phyloP scores from a whole-genome alignment of 176 grass and related monocot species.

The Dactylis glomerata region DNA sequence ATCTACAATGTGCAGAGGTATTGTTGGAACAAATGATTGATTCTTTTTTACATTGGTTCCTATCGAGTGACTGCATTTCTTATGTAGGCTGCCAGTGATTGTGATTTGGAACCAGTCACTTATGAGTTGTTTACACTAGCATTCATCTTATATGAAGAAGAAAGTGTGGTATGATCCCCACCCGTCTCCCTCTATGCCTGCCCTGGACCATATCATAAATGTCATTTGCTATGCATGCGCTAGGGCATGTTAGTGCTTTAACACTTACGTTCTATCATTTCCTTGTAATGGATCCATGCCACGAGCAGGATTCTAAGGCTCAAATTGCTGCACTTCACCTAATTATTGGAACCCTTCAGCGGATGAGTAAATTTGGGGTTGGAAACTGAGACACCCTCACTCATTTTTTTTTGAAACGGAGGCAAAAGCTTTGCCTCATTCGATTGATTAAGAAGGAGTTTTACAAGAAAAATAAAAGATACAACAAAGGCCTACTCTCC shows the following conservation, averaged over 20 bases:
- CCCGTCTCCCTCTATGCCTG: no score
- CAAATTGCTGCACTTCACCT: conserved; percentile 99
- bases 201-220: conserved; percentile 1
- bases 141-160: conserved; percentile 98
- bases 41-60: conserved; percentile 15
- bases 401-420: no score
- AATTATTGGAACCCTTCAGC: conserved; percentile 95
- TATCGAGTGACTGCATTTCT: conserved; percentile 22
- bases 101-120: conserved; percentile 91
- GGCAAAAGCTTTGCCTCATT: no score
- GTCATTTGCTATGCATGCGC: neutral
- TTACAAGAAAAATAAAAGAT: no score
- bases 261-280: neutral
- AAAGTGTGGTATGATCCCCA: conserved; percentile 63
- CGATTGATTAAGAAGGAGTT: no score
- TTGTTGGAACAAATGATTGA: conserved; percentile 2
- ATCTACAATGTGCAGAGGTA: conserved; percentile 83
- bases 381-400: conserved; percentile 97
- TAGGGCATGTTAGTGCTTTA: conserved; percentile 4
- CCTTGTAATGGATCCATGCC: conserved; percentile 14
- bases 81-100: conserved; percentile 94
- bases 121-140: conserved; percentile 99
- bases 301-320: conserved; percentile 93
- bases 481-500: no score
- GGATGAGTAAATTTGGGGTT: conserved; percentile 92